These are phyloP conservation scores for Ceratocystis cubensis DNA, from an alignment of 2,329 filamentous ascomycete species.

Conservation along the genomic window DNA sequence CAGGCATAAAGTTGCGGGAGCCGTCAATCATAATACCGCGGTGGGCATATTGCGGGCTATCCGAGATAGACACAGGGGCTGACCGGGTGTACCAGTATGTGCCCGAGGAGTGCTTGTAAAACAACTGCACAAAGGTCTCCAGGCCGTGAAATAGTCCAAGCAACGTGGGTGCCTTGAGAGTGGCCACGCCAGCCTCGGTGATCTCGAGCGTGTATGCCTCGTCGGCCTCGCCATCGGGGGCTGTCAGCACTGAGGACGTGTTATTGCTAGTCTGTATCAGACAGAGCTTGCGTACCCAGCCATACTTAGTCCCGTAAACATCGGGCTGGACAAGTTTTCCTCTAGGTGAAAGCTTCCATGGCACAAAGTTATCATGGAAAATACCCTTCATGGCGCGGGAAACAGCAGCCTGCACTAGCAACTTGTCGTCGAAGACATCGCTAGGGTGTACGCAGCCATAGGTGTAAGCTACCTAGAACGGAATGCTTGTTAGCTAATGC, in stretches of 20 bases:
- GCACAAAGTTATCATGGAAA: constrained; percentile 56
- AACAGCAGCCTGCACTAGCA: constrained; percentile 44
- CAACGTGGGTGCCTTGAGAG: constrained; percentile 52
- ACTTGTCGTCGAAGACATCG: constrained; percentile 35
- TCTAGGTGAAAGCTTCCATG: constrained; percentile 63
- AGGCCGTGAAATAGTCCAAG: constrained; percentile 61
- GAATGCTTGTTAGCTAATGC: neutral
- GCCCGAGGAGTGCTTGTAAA: constrained; percentile 55
- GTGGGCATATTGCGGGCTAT: constrained; percentile 61
- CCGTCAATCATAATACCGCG: constrained; percentile 72
- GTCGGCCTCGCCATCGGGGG: constrained; percentile 51
- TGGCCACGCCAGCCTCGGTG: constrained; percentile 43
- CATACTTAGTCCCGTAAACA: constrained; percentile 25
- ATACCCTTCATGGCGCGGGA: constrained; percentile 50
- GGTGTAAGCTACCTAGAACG: constrained; percentile 36
- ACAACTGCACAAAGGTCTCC: constrained; percentile 66
- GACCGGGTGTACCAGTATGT: constrained; percentile 51
- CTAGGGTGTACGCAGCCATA: constrained; percentile 33
- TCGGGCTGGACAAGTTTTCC: constrained; percentile 53
- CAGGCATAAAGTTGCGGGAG: constrained; percentile 56
- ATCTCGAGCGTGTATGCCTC: constrained; percentile 63
- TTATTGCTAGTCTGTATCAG: constrained; percentile 46
- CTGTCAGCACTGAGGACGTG: constrained; percentile 47
- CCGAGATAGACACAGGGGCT: constrained; percentile 59
- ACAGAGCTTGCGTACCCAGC: constrained; percentile 44